phyloP scores from a whole-genome alignment of 441 rosid species.

The Sinapis alba region DNA sequence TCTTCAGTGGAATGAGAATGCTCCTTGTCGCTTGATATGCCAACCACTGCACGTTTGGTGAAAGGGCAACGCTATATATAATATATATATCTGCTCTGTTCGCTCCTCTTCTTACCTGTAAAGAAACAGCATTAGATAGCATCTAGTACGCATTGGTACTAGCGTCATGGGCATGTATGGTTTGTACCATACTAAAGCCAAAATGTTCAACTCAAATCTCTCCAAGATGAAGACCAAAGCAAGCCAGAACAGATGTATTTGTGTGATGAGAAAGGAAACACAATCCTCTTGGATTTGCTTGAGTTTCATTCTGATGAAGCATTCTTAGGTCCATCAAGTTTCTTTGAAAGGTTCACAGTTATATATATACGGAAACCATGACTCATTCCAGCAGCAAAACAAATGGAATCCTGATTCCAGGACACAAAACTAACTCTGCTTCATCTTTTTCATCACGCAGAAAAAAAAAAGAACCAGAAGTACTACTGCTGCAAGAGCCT shows the following conservation, averaged over 20 bases:
- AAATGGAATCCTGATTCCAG: slow-evolving; percentile 81
- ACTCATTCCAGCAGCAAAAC: slow-evolving; percentile 75
- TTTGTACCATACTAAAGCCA: slow-evolving; percentile 66
- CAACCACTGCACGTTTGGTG: no score
- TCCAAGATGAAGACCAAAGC: slow-evolving; percentile 74
- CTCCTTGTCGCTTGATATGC: slow-evolving; percentile 77
- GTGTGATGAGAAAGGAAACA: slow-evolving; percentile 79
- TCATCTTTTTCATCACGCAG: slow-evolving; percentile 40
- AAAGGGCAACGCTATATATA: no score
- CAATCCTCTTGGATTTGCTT: slow-evolving; percentile 72
- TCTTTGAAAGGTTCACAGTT: slow-evolving; percentile 78
- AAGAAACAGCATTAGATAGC: slow-evolving; percentile 21
- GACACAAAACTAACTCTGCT: slow-evolving; percentile 55
- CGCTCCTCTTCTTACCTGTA: slow-evolving; percentile 76
- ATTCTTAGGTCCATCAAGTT: slow-evolving; percentile 73
- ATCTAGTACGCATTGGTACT: slow-evolving; percentile 39
- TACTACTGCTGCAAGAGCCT: slow-evolving; percentile 37
- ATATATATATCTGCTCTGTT: no score
- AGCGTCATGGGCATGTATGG: slow-evolving; percentile 72
- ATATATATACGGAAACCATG: slow-evolving; percentile 72
- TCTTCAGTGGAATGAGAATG: slow-evolving; percentile 51
- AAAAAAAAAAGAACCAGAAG: slow-evolving; percentile 40
- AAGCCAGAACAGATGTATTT: slow-evolving; percentile 73
- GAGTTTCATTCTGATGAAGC: slow-evolving; percentile 82
- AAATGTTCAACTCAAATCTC: slow-evolving; percentile 75